Base-by-base conservation (phyloP, 116 monocot genomes). In the Cymodocea nodosa region DNA sequence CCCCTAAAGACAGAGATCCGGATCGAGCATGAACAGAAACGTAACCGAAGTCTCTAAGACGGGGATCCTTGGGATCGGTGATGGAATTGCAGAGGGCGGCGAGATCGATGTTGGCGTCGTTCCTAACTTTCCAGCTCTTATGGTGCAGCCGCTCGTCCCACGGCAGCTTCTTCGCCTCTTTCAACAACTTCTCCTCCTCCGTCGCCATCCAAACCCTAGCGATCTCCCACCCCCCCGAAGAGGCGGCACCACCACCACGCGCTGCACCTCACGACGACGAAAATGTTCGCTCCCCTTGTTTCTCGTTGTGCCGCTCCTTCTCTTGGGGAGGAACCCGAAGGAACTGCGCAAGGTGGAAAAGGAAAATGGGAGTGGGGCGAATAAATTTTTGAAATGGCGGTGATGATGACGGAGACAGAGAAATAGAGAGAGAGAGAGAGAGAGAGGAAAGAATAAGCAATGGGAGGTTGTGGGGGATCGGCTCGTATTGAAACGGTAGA, bases 91-190 rank as follows among this genome's bases (percentile, higher is more conserved):
- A 99, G 52, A 92, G 51, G 14, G 87, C 75, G 56, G 99, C 87
- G 62, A 99, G 92, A 69, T 99, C 99, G 73, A 99, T 86, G 85
- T 92, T 92, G 58, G 89, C 99, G 63, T 99, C 99, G 72, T 89
- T 99, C 76, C 99, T 36, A 51, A 99, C 92, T 79, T 99, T 99
- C 99, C 99, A 99, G 79, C 89, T 99, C 77, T 99, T 99, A 62
- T 99, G 99, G 15, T 83, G 74, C 23, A 99, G 76, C 53, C 99
- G 78, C 70, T 99, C 99, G 19, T 99, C 99, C 99, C 99, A 99
- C 34, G 99, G 99, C 12, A 92, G 82, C 81, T 99, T 99, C 83
- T 92, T 99, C 70, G 99, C 92, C 81, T 99, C 99, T 74, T 99
- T 99, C 60, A 99, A 66, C 60, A 99, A 67, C 83, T 87, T 99